Evolutionary conservation across 2,329 filamentous ascomycete species (phyloP).

Genomic region (Trichoderma sp.): DNA sequence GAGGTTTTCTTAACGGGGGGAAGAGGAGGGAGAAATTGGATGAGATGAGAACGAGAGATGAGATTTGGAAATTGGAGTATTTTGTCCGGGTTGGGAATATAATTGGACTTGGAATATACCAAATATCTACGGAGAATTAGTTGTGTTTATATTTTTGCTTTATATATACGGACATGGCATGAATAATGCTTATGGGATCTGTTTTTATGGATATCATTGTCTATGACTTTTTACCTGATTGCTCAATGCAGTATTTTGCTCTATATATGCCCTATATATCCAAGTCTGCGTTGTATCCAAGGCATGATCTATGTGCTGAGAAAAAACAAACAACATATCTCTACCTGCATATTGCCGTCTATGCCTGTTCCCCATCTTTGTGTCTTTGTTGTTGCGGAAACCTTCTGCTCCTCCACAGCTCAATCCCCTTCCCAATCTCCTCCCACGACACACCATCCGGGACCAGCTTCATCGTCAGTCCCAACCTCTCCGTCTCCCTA

Average conservation of each 20-base stretch:
- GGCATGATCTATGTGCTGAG: background rate
- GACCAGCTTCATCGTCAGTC: constrained; percentile 83
- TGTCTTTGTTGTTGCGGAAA: constrained; percentile 29
- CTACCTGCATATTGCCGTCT: background rate
- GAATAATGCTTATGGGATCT: background rate
- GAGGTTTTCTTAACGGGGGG: background rate
- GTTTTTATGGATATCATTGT: background rate
- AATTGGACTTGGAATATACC: constrained; percentile 13
- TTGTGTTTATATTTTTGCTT: background rate
- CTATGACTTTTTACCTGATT: background rate
- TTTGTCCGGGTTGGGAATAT: constrained; percentile 2
- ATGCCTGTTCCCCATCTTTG: background rate
- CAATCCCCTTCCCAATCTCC: constrained; percentile 78
- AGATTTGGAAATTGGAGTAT: background rate
- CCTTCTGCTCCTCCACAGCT: constrained; percentile 76
- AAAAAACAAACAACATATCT: background rate
- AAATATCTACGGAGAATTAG: constrained; percentile 3
- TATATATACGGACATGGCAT: background rate
- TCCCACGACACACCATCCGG: constrained; percentile 73
- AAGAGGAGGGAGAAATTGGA: background rate
- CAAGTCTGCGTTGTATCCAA: background rate
- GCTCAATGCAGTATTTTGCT: background rate
- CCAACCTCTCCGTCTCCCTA: constrained; percentile 74
- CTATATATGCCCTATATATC: background rate
- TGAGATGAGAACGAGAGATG: background rate